Evolutionary conservation across 768 basidiomycete genomes (phyloP), one percentile per base, ranked within the genome.

Genomic region (Amanita thiersii): DNA sequence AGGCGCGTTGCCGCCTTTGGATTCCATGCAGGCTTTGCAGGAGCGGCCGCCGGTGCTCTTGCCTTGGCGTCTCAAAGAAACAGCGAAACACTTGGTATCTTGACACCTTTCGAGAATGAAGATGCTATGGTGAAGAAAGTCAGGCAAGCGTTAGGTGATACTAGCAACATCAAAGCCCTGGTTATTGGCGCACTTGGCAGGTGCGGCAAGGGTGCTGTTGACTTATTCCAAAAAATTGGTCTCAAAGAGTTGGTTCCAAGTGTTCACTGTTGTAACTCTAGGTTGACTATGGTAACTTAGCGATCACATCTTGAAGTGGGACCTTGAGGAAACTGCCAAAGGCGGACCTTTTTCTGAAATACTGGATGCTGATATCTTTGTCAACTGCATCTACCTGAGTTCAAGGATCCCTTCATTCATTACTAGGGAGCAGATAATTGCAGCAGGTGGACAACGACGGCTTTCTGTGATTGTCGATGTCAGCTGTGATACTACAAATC

Each of bases 301-400:
- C 50, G 79, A 88, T 43, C 81, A 98, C 57, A 96, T 99, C 54
- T 19, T 89, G 64, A 93, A 97, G 73, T 98, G 96, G 96, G 96
- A 99, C 61, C 66, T 99, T 71, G 86, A 72, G 2, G 96, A 99
- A 68, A 99, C 96, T 5, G 86, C 84, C 53, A 93, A 91, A 66
- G 93, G 93, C 21, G 96, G 96, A 2, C 96, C 96, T 0, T 98
- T 97, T 70, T 62, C 75, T 34, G 94, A 98, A 67, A 90, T 99
- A 46, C 75, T 98, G 20, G 89, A 90, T 48, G 94, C 91, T 48
- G 94, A 99, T 65, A 80, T 99, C 53, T 97, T 99, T 56, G 79
- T 98, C 72, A 99, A 99, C 69, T 98, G 96, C 73, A 99, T 99
- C 60, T 98, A 98, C 62, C 81, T 99, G 38, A 81, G 79, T n/a